Evolutionary conservation across 73 alveolate species (phyloP).

Genomic region (Paramecium octaurelia): DNA sequence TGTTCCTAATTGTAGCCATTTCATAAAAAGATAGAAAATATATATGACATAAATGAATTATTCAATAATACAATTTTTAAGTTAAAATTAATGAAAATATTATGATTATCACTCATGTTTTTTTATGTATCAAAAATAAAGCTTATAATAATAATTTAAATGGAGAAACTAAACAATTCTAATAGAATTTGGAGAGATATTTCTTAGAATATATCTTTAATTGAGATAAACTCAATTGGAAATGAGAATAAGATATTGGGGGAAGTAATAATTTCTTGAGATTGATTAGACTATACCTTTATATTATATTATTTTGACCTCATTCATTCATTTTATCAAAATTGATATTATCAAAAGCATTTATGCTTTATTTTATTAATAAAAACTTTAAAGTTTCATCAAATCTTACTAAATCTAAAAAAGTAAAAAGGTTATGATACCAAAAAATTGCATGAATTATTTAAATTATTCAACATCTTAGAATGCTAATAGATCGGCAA

Average conservation of each 20-base stretch:
- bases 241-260: not conserved
- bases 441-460: slow-evolving; percentile 3
- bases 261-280: not conserved
- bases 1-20: too few relatives aligned
- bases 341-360: slow-evolving; percentile 38
- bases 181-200: too few relatives aligned
- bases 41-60: too few relatives aligned
- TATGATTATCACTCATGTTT: too few relatives aligned
- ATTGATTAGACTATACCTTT: not conserved
- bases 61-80: too few relatives aligned
- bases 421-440: not conserved
- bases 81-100: too few relatives aligned
- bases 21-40: too few relatives aligned
- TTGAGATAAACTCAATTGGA: too few relatives aligned
- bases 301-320: not conserved
- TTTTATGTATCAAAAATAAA: too few relatives aligned
- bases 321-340: slow-evolving; percentile 13
- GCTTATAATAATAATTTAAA: too few relatives aligned
- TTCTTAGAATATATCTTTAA: too few relatives aligned
- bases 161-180: too few relatives aligned
- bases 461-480: slow-evolving; percentile 15
- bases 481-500: slow-evolving; percentile 14
- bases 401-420: not conserved
- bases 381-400: slow-evolving; percentile 10
- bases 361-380: not conserved